These are phyloP conservation scores for Ocimum tenuiflorum DNA, from an alignment of 257 asterid species.

Conservation along the genomic window DNA sequence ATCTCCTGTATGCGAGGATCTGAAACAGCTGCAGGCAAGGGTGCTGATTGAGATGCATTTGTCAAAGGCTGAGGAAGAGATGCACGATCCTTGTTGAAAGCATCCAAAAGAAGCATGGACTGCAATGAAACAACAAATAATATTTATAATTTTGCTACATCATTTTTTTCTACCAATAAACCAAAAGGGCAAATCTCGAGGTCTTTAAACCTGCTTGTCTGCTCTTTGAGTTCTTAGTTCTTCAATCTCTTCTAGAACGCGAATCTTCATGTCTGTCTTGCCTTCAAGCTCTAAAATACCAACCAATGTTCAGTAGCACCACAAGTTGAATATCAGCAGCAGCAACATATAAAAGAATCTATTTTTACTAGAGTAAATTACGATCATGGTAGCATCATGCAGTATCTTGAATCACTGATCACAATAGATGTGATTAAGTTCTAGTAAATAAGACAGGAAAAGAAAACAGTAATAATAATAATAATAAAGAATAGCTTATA, in stretches of 20 bases:
- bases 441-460: background rate
- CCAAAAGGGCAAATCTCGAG: constrained; percentile 3
- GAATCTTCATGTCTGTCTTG: constrained; percentile 85
- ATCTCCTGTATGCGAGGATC: constrained; percentile 87
- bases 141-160: constrained; percentile 3
- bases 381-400: background rate
- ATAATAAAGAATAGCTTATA: background rate
- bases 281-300: constrained; percentile 77
- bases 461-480: too few species aligned
- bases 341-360: background rate
- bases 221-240: constrained; percentile 86
- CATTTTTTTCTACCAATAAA: background rate
- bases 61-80: constrained; percentile 82
- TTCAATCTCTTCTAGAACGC: constrained; percentile 82
- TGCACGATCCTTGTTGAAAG: constrained; percentile 97
- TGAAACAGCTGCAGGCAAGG: constrained; percentile 65
- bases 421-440: background rate
- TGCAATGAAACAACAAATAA: constrained; percentile 32
- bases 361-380: background rate
- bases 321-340: constrained; percentile 16
- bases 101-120: constrained; percentile 95
- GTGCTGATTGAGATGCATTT: constrained; percentile 47
- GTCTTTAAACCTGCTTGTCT: constrained; percentile 67
- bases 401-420: background rate
- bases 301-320: constrained; percentile 7